Conservation (phyloP, 2,329 filamentous ascomycete genomes). For the Monosporascus sp. region DNA sequence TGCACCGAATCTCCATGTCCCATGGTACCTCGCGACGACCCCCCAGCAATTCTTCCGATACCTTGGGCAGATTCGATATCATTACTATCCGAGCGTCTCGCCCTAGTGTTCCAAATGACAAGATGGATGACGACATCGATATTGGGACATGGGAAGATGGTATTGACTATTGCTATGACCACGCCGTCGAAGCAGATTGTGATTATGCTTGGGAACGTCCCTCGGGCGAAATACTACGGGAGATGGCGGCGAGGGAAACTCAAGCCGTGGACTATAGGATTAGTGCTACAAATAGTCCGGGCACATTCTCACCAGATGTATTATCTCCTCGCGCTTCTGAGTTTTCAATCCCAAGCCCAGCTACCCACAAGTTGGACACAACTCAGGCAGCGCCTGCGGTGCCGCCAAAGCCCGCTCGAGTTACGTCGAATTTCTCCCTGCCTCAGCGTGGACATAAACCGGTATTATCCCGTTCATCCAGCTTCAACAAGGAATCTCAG, state of each 20-base stretch:
- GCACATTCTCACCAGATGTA: slow-evolving; percentile 8
- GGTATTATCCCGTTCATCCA: slow-evolving; percentile 43
- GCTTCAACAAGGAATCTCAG: slow-evolving; percentile 51
- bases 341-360: slow-evolving; percentile 44
- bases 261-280: slow-evolving; percentile 2
- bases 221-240: slow-evolving; percentile 43
- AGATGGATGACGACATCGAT: slow-evolving; percentile 22
- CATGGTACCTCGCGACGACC: slow-evolving; percentile 28
- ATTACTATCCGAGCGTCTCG: slow-evolving; percentile 30
- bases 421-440: slow-evolving; percentile 48
- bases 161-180: slow-evolving; percentile 67
- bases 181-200: slow-evolving; percentile 61
- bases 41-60: slow-evolving; percentile 47
- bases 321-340: slow-evolving; percentile 33
- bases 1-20: slow-evolving; percentile 38
- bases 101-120: slow-evolving; percentile 18
- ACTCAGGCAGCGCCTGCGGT: slow-evolving; percentile 40
- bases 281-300: slow-evolving; percentile 9
- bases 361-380: slow-evolving; percentile 38
- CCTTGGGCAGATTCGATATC: slow-evolving; percentile 41
- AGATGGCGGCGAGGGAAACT: slow-evolving; percentile 17
- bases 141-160: slow-evolving; percentile 61
- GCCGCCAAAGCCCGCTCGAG: slow-evolving; percentile 32
- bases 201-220: slow-evolving; percentile 61
- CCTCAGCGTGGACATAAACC: slow-evolving; percentile 34